Conservation (phyloP, 2,329 filamentous ascomycete genomes). For the Aspergillus sp. region DNA sequence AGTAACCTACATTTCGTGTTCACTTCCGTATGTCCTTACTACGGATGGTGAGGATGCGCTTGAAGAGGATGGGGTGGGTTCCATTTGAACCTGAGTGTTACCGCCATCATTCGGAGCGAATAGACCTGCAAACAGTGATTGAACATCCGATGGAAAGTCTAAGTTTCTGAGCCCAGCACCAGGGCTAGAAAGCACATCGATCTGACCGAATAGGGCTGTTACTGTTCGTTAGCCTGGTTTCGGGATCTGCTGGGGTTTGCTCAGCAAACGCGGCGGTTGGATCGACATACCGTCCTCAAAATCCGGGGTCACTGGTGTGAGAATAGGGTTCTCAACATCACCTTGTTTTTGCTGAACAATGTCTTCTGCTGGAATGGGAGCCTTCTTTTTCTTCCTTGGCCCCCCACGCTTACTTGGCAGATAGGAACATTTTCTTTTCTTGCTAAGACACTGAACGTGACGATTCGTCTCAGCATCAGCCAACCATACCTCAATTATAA, state of each 20-base stretch:
- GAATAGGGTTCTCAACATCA: slow-evolving; percentile 20
- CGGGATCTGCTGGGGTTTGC: neutral
- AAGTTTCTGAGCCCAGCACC: slow-evolving; percentile 41
- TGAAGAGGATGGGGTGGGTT: slow-evolving; percentile 27
- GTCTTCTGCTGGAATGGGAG: slow-evolving; percentile 22
- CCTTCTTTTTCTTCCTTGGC: slow-evolving; percentile 43
- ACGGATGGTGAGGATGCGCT: slow-evolving; percentile 26
- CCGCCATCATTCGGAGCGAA: slow-evolving; percentile 27
- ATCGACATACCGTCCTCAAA: slow-evolving; percentile 34
- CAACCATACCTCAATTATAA: neutral
- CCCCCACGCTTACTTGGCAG: slow-evolving; percentile 46
- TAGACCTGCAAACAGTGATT: slow-evolving; percentile 40
- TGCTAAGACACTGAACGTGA: slow-evolving; percentile 37
- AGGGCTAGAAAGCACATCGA: slow-evolving; percentile 41
- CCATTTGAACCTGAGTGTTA: slow-evolving; percentile 28
- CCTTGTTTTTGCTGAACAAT: slow-evolving; percentile 21
- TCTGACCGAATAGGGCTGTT: slow-evolving; percentile 40
- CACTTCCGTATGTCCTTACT: slow-evolving; percentile 42
- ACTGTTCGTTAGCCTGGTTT: slow-evolving; percentile 27
- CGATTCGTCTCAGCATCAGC: slow-evolving; percentile 4
- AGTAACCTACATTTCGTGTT: slow-evolving; percentile 40
- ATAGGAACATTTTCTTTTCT: slow-evolving; percentile 43
- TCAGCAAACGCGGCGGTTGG: neutral
- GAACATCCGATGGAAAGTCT: slow-evolving; percentile 38
- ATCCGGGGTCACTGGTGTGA: slow-evolving; percentile 22